phyloP scores from a whole-genome alignment of 73 alveolate species.

The Paramecium bursaria region DNA sequence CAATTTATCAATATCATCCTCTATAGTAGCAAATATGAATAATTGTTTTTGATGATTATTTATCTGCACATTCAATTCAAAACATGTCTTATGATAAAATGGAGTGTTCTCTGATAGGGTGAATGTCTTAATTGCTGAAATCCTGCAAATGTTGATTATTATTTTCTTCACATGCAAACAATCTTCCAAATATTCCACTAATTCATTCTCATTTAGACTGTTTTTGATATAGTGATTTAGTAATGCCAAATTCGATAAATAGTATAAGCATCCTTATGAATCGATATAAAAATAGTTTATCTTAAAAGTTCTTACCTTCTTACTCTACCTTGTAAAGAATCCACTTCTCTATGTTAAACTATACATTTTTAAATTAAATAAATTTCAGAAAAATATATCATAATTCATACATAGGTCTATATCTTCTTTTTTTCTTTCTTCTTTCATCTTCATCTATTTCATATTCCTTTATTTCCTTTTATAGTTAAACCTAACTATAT shows the following conservation, averaged over 20 bases:
- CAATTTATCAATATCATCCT: conserved; percentile 47
- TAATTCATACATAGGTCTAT: neutral
- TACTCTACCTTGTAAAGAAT: conserved; percentile 41
- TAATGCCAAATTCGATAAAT: conserved; percentile 27
- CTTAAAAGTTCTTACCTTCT: conserved; percentile 10
- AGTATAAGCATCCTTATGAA: conserved; percentile 25
- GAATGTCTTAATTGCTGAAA: conserved; percentile 9
- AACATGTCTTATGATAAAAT: conserved; percentile 32
- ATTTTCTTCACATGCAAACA: neutral
- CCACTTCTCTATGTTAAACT: conserved; percentile 47
- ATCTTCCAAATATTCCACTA: neutral
- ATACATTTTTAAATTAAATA: too few species aligned
- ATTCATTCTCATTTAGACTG: conserved; percentile 30
- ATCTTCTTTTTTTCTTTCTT: conserved; percentile 17
- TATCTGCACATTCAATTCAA: conserved; percentile 4
- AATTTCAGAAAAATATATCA: too few species aligned
- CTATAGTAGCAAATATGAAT: conserved; percentile 10
- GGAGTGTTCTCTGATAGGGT: neutral
- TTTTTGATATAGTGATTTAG: conserved; percentile 41
- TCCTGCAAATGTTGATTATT: conserved; percentile 19
- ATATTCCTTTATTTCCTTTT: conserved; percentile 37
- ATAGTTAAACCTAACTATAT: neutral
- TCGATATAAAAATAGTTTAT: conserved; percentile 38
- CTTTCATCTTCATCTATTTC: conserved; percentile 56
- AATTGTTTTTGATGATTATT: neutral